phyloP scores from a whole-genome alignment of 169 alveolate genomes.

The Babesia divergens region DNA sequence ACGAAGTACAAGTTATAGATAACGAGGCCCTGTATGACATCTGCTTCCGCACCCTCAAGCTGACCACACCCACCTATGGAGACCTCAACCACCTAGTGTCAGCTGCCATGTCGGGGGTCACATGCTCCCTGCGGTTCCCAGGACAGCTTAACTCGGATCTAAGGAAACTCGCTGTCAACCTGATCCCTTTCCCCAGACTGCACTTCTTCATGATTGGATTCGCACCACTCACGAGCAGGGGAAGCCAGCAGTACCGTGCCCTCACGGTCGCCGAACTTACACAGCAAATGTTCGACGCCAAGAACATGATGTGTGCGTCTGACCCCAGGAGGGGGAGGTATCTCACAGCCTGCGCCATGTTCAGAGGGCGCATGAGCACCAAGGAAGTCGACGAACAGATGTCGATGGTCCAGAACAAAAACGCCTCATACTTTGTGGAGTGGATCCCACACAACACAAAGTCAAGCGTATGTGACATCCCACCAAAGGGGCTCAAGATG shows the following conservation, averaged over 20 bases:
- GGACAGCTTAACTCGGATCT: conserved; percentile 95
- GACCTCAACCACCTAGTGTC: conserved; percentile 96
- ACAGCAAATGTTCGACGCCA: conserved; percentile 98
- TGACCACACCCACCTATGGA: conserved; percentile 98
- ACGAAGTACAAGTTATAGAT: conserved; percentile 96
- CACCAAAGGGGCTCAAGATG: conserved; percentile 98
- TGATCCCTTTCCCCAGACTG: conserved; percentile 97
- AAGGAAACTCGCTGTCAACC: conserved; percentile 95
- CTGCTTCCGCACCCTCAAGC: conserved; percentile 97
- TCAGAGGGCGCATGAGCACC: conserved; percentile 99
- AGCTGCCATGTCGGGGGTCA: conserved; percentile 97
- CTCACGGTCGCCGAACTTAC: conserved; percentile 98
- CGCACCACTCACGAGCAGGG: conserved; percentile 97
- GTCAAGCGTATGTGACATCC: conserved; percentile 97
- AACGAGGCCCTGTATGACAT: conserved; percentile 98
- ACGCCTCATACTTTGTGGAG: conserved; percentile 96
- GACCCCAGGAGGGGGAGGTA: conserved; percentile 99
- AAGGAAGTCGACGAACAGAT: conserved; percentile 99
- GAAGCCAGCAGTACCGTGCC: conserved; percentile 98
- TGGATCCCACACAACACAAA: conserved; percentile 98
- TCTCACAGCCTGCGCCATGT: conserved; percentile 97
- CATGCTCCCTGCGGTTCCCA: conserved; percentile 96
- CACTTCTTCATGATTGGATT: conserved; percentile 98
- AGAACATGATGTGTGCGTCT: conserved; percentile 99
- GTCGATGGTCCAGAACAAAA: conserved; percentile 97